Percentiles rank a stretch among this genome's conserved stretches.
Evolutionary conservation across 257 asterid species (phyloP).

Genomic region (Solanum habrochaites): DNA sequence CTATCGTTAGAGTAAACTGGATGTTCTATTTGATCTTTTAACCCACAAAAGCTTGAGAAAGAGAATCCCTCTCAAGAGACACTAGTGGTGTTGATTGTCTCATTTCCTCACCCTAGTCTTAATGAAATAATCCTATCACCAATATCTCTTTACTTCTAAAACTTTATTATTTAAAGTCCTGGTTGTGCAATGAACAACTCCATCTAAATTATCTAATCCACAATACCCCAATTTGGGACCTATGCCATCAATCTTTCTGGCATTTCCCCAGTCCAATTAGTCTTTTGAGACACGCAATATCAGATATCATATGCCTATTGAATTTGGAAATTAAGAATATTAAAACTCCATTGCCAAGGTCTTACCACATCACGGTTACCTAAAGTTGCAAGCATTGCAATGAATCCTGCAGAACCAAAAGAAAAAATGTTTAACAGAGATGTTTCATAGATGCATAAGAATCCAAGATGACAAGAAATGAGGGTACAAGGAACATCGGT

Average conservation of each 20-base stretch:
- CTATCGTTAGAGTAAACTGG: not conserved
- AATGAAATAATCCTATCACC: not conserved
- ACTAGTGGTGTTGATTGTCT: not conserved
- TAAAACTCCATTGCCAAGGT: not conserved
- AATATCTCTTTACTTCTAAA: not conserved
- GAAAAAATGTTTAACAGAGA: not conserved
- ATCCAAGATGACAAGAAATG: not conserved
- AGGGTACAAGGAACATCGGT: not conserved
- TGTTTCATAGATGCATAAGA: not conserved
- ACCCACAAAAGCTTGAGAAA: not conserved
- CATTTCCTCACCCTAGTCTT: not conserved
- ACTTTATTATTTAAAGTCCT: not conserved
- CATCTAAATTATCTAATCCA: not conserved
- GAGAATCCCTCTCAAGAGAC: not conserved
- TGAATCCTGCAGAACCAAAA: slow-evolving; percentile 54
- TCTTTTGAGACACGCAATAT: not conserved
- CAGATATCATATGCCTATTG: not conserved
- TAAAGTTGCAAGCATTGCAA: slow-evolving; percentile 91
- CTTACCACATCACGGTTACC: slow-evolving; percentile 96
- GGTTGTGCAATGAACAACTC: not conserved
- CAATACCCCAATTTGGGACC: not conserved
- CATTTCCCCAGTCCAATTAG: not conserved
- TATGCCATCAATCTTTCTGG: not conserved
- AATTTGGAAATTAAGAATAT: not conserved
- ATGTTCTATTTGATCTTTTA: not conserved